Evolutionary conservation across 257 asterid species (phyloP).

Genomic region (Solanum medicagineum): DNA sequence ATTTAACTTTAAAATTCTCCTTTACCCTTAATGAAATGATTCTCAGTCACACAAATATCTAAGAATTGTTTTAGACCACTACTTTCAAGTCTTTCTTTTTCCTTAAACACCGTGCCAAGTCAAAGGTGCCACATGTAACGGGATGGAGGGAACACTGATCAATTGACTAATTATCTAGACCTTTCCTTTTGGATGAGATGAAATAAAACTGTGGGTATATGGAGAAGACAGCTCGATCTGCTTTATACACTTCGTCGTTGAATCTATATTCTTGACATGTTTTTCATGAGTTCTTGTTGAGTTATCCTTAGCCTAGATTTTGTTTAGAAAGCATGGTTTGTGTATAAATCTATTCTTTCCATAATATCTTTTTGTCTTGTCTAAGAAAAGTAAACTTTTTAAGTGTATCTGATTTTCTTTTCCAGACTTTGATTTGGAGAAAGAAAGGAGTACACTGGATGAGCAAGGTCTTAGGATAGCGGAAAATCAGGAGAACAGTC

Average conservation of each 20-base stretch:
- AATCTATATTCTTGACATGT: not conserved
- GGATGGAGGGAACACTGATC: not conserved
- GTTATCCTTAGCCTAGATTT: not conserved
- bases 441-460: constrained; percentile 72
- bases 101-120: too few relatives aligned
- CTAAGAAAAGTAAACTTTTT: not conserved
- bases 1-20: too few relatives aligned
- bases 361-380: not conserved
- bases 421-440: constrained; percentile 93
- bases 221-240: not conserved
- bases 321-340: not conserved
- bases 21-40: too few relatives aligned
- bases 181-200: not conserved
- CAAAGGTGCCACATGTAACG: too few relatives aligned
- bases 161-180: not conserved
- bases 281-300: not conserved
- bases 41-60: too few relatives aligned
- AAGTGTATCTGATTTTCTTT: not conserved
- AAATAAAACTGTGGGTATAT: not conserved
- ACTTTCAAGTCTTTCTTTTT: too few relatives aligned
- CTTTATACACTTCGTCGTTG: not conserved
- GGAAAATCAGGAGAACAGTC: constrained; percentile 98
- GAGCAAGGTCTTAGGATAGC: constrained; percentile 96
- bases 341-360: not conserved
- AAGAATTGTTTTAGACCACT: too few relatives aligned